Evolutionary conservation across 345 rosid genomes (phyloP).

Genomic region (Eutrema yunnanense): DNA sequence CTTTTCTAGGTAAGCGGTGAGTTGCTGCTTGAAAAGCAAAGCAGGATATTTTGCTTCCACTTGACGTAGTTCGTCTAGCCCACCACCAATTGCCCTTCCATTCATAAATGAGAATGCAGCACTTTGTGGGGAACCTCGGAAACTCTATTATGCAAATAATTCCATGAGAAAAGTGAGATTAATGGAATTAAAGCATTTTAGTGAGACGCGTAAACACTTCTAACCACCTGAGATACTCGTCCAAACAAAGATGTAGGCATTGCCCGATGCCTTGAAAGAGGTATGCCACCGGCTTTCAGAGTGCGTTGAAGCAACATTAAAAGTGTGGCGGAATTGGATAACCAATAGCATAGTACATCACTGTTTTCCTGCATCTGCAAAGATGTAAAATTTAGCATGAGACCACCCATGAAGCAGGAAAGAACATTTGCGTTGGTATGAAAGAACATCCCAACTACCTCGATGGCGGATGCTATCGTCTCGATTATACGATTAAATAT

Average conservation of each 20-base stretch:
- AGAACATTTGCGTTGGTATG: constrained; percentile 10
- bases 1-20: constrained; percentile 98
- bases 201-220: not conserved
- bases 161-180: constrained; percentile 6
- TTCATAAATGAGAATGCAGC: constrained; percentile 70
- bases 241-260: constrained; percentile 71
- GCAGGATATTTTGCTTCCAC: constrained; percentile 98
- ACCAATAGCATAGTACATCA: constrained; percentile 82
- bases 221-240: constrained; percentile 78
- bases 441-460: constrained; percentile 40
- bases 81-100: constrained; percentile 50
- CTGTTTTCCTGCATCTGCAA: constrained; percentile 70
- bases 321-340: constrained; percentile 83
- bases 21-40: constrained; percentile 91
- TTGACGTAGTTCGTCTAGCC: constrained; percentile 66
- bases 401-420: constrained; percentile 5
- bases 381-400: constrained; percentile 20
- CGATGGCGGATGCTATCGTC: constrained; percentile 72
- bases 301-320: constrained; percentile 79
- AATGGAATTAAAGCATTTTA: not conserved
- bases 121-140: constrained; percentile 83
- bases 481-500: constrained; percentile 86
- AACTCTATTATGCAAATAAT: constrained; percentile 45
- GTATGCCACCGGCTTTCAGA: constrained; percentile 74
- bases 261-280: constrained; percentile 68